phyloP scores from a whole-genome alignment of 23 red algal species.

The Gracilaria gracilis region DNA sequence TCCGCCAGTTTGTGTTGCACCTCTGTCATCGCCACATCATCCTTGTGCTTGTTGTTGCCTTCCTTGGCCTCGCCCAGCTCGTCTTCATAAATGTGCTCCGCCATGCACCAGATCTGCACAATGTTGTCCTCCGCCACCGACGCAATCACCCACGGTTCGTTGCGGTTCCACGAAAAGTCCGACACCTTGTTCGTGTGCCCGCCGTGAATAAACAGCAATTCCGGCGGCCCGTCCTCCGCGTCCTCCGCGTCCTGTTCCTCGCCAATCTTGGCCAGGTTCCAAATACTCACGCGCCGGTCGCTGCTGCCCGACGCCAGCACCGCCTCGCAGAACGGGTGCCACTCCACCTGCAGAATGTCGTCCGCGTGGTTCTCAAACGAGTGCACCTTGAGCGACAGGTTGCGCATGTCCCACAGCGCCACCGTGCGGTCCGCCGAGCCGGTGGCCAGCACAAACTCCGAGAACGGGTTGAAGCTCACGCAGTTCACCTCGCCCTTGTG shows the following conservation, averaged over 20 bases:
- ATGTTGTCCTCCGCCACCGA: conserved; percentile 99
- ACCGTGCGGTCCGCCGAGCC: conserved; percentile 93
- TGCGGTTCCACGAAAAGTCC: conserved; percentile 95
- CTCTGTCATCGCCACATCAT: conserved; percentile 52
- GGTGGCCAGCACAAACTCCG: conserved; percentile 82
- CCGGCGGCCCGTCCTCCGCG: conserved; percentile 98
- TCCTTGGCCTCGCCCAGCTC: conserved; percentile 66
- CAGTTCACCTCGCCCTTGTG: conserved; percentile 97
- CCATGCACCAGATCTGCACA: conserved; percentile 94
- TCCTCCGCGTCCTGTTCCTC: conserved; percentile 98
- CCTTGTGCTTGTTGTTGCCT: no score
- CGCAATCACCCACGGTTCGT: conserved; percentile 94
- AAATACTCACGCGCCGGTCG: conserved; percentile 91
- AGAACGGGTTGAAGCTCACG: conserved; percentile 98
- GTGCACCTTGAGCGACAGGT: conserved; percentile 87
- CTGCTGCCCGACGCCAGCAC: conserved; percentile 89
- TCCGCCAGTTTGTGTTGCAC: conserved; percentile 39
- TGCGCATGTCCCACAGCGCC: conserved; percentile 94
- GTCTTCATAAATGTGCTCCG: conserved; percentile 96
- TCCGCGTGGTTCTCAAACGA: conserved; percentile 92
- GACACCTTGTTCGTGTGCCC: conserved; percentile 94
- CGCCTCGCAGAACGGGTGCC: conserved; percentile 94
- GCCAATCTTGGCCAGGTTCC: conserved; percentile 94
- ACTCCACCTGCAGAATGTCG: conserved; percentile 90
- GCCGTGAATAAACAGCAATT: conserved; percentile 98